phyloP scores from a whole-genome alignment of 306 rosid genomes.

The Gynostemma pentaphyllum region DNA sequence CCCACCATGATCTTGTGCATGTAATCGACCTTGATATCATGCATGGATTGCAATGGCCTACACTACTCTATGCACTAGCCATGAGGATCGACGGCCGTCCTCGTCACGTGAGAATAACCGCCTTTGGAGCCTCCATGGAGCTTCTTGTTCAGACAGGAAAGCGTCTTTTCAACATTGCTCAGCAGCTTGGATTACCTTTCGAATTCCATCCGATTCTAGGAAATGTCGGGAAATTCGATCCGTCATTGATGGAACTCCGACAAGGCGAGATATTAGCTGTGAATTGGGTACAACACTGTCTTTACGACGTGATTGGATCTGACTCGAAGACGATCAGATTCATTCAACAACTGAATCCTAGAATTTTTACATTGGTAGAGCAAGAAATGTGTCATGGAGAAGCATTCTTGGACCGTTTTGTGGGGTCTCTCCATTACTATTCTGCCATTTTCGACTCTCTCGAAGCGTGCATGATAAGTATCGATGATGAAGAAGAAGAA shows the following conservation, averaged over 20 bases:
- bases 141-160: slow-evolving; percentile 55
- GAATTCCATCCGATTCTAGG: slow-evolving; percentile 48
- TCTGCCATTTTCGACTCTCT: slow-evolving; percentile 78
- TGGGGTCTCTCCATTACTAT: slow-evolving; percentile 72
- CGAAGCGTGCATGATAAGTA: slow-evolving; percentile 34
- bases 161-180: slow-evolving; percentile 50
- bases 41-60: slow-evolving; percentile 94
- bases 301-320: slow-evolving; percentile 61
- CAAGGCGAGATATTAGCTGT: slow-evolving; percentile 52
- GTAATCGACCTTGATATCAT: slow-evolving; percentile 80
- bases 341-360: slow-evolving; percentile 44
- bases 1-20: slow-evolving; percentile 33
- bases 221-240: slow-evolving; percentile 40
- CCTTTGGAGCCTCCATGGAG: slow-evolving; percentile 53
- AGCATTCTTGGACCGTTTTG: slow-evolving; percentile 76
- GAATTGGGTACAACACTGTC: slow-evolving; percentile 72
- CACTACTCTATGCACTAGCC: slow-evolving; percentile 67
- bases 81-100: slow-evolving; percentile 46
- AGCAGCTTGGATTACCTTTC: slow-evolving; percentile 46
- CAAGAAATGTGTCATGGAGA: slow-evolving; percentile 57
- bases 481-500: no score
- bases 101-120: slow-evolving; percentile 53
- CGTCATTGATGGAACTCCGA: slow-evolving; percentile 29
- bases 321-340: slow-evolving; percentile 59
- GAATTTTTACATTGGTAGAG: slow-evolving; percentile 68